Evolutionary conservation across 176 grass and related monocot species (phyloP).

Genomic region (Oryza longistaminata): DNA sequence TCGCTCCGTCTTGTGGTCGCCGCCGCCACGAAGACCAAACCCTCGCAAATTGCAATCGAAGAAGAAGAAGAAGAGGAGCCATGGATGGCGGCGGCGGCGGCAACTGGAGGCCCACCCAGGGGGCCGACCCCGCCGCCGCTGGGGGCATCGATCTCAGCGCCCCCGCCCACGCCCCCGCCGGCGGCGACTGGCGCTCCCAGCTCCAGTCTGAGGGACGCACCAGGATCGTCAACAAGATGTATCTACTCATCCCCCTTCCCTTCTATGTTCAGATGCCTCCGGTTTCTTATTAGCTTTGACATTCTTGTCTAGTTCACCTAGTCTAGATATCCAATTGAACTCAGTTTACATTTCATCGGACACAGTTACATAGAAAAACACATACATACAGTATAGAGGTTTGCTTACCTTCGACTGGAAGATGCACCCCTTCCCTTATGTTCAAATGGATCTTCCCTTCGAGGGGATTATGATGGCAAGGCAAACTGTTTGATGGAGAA

Average conservation of each 20-base stretch:
- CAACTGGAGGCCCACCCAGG: conserved; percentile 61
- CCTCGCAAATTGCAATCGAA: neutral
- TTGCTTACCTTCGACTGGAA: neutral
- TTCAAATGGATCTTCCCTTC: neutral
- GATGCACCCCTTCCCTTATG: too few relatives aligned
- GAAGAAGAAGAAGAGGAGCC: neutral
- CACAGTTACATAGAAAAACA: neutral
- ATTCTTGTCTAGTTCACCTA: neutral
- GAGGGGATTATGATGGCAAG: neutral
- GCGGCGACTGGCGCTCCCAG: conserved; percentile 63
- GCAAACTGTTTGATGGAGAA: neutral
- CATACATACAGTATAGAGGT: neutral
- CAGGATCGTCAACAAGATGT: conserved; percentile 90
- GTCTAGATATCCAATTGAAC: neutral
- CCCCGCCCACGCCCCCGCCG: conserved; percentile 8
- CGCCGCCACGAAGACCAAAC: too few relatives aligned
- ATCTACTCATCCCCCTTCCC: neutral
- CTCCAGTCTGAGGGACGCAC: conserved; percentile 68
- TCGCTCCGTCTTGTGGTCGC: too few relatives aligned
- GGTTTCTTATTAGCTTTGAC: neutral
- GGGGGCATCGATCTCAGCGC: conserved; percentile 37
- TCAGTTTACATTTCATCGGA: neutral
- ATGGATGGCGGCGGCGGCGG: conserved; percentile 35
- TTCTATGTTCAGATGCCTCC: too few relatives aligned
- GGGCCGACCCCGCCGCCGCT: conserved; percentile 27